Conservation (phyloP, 805 yeast genomes). For the Lachancea thermotolerans region DNA sequence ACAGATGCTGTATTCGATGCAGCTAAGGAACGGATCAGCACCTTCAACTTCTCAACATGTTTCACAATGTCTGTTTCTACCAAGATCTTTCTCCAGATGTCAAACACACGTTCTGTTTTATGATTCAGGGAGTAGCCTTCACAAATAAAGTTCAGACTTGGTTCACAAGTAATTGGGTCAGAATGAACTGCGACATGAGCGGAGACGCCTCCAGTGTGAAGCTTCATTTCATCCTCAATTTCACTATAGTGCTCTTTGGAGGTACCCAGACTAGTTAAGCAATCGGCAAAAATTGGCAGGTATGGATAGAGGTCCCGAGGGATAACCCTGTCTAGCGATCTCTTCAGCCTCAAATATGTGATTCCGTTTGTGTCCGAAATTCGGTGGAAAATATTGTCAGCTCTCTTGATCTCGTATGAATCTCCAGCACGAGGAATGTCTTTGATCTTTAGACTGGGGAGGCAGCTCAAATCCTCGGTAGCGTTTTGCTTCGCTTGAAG, state of each 20-base stretch:
- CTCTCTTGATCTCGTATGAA: conserved; percentile 32
- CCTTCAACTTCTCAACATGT: conserved; percentile 60
- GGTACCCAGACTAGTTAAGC: conserved; percentile 87
- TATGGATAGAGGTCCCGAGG: conserved; percentile 61
- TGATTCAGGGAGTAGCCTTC: conserved; percentile 65
- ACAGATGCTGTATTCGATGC: conserved; percentile 72
- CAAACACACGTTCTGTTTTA: conserved; percentile 53
- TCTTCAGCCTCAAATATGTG: conserved; percentile 65
- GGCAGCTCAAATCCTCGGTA: conserved; percentile 64
- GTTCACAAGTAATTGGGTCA: conserved; percentile 44
- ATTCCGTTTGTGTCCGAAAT: conserved; percentile 75
- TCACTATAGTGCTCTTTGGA: conserved; percentile 59
- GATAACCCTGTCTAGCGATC: conserved; percentile 45
- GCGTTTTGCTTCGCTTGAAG: conserved; percentile 59
- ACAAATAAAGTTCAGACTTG: conserved; percentile 49
- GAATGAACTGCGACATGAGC: conserved; percentile 53
- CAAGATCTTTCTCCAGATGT: conserved; percentile 64
- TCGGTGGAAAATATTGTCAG: conserved; percentile 37
- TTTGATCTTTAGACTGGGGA: conserved; percentile 67
- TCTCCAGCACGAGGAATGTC: conserved; percentile 66
- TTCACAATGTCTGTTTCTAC: conserved; percentile 56
- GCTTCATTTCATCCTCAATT: conserved; percentile 77
- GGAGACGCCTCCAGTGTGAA: conserved; percentile 77
- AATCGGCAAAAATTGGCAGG: conserved; percentile 69
- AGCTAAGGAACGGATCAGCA: conserved; percentile 65